Percentiles rank a stretch among this genome's conserved stretches.
Evolutionary conservation across 352 stramenopile species (phyloP).

Genomic region (Pythium utonaiense): DNA sequence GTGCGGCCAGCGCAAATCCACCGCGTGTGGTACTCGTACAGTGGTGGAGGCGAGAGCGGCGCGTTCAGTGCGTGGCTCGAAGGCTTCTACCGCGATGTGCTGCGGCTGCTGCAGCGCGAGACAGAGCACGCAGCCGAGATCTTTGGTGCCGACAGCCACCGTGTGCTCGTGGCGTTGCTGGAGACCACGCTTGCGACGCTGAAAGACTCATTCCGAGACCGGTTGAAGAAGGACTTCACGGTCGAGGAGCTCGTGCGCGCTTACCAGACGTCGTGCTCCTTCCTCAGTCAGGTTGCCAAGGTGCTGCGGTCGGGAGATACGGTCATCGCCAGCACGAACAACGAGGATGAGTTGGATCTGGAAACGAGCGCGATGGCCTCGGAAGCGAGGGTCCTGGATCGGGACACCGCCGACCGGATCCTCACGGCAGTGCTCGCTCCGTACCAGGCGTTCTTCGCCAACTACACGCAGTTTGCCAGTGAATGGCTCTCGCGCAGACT

Average conservation of each 20-base stretch:
- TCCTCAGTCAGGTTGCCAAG: slow-evolving; percentile 40
- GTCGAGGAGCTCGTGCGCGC: slow-evolving; percentile 35
- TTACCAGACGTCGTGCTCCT: slow-evolving; percentile 44
- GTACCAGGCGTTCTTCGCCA: slow-evolving; percentile 51
- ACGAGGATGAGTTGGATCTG: slow-evolving; percentile 27
- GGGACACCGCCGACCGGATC: slow-evolving; percentile 7
- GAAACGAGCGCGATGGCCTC: neutral
- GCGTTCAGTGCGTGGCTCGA: slow-evolving; percentile 46
- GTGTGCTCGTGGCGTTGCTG: slow-evolving; percentile 43
- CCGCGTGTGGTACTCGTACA: slow-evolving; percentile 55
- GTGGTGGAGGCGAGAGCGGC: slow-evolving; percentile 13
- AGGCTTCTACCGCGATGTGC: slow-evolving; percentile 50
- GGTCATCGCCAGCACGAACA: neutral
- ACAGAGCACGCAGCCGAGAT: slow-evolving; percentile 37
- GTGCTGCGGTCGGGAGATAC: neutral
- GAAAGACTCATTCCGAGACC: slow-evolving; percentile 49
- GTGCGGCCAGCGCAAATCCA: slow-evolving; percentile 45
- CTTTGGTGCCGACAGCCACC: slow-evolving; percentile 33
- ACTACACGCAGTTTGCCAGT: slow-evolving; percentile 45
- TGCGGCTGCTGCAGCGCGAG: slow-evolving; percentile 56
- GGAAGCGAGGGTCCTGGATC: neutral
- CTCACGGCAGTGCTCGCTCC: slow-evolving; percentile 43
- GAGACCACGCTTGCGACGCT: slow-evolving; percentile 47
- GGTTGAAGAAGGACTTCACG: slow-evolving; percentile 32
- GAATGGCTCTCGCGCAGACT: slow-evolving; percentile 39